Evolutionary conservation across 2,329 filamentous ascomycete species (phyloP), one percentile per base, ranked within the genome.

Genomic region (Penicillium sp.): DNA sequence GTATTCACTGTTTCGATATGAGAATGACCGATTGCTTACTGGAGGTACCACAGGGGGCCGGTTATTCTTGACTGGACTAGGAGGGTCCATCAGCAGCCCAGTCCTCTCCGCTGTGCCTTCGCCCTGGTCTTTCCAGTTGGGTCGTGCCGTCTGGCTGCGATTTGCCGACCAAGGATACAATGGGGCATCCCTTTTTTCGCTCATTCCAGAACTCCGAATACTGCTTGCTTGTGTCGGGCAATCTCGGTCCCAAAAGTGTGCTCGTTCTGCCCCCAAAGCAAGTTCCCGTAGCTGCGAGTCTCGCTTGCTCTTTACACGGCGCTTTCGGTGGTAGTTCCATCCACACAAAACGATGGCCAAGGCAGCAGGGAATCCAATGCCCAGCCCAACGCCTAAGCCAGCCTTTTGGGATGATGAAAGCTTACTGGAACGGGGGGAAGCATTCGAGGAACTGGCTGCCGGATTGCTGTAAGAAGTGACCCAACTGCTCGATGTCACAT

Each of bases 341-440:
- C 74, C 79, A 20, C 82, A 63, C 1, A 83, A 24, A 2, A 81
- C 61, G 0, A 80, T 72, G 0, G 77, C 71, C 9, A 85, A 58
- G 2, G 84, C 65, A 1, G 82, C 75, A 0, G 82, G 74, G 1
- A 88, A 67, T 1, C 86, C 88, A 1, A 91, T 72, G 1, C 88
- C 87, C 1, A 90, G 68, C 0, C 87, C 88, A 2, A 87, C 73
- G 0, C 86, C 86, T 0, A 90, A 74, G 1, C 86, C 85, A 5
- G 87, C 73, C 46, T 80, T 82, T 58, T 77, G 77, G 9, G 70
- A 58, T 10, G 63, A 62, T 9, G 73, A 72, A 18, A 71, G 65
- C 45, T 42, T 35, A 5, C 66, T 58, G 8, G 58, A 60, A 10
- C 54, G 53, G 8, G 60, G 53, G 34, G 31, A 66, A 58, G 14